phyloP scores from a whole-genome alignment of 768 basidiomycete species.

The Amanita inopinata region DNA sequence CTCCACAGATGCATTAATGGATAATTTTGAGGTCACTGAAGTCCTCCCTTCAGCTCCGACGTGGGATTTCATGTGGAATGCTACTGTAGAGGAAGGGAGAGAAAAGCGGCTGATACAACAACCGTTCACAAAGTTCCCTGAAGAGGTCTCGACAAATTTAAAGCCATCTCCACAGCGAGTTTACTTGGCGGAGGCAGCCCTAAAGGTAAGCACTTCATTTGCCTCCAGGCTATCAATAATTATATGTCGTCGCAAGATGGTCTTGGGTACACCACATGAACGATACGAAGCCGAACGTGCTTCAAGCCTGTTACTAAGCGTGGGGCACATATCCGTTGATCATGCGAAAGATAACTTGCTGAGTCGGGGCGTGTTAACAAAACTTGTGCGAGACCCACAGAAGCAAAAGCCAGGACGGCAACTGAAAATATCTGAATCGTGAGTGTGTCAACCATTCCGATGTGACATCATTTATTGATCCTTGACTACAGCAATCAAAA shows the following conservation, averaged over 20 bases:
- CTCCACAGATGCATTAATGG: slow-evolving; percentile 32
- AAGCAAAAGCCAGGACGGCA: slow-evolving; percentile 64
- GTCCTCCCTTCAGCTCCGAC: slow-evolving; percentile 29
- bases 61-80: slow-evolving; percentile 73
- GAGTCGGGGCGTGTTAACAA: slow-evolving; percentile 56
- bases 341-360: slow-evolving; percentile 52
- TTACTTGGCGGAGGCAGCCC: slow-evolving; percentile 51
- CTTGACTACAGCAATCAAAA: slow-evolving; percentile 47
- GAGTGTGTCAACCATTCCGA: slow-evolving; percentile 11
- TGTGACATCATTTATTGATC: slow-evolving; percentile 1
- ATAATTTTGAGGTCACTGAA: slow-evolving; percentile 43
- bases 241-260: slow-evolving; percentile 46
- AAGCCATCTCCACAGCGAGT: slow-evolving; percentile 28
- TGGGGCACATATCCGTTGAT: slow-evolving; percentile 47
- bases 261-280: slow-evolving; percentile 63
- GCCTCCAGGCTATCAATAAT: background rate
- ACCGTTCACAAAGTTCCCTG: slow-evolving; percentile 37
- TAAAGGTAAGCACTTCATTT: slow-evolving; percentile 45
- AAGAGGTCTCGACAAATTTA: slow-evolving; percentile 25
- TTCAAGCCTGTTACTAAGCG: slow-evolving; percentile 42
- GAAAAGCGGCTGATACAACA: slow-evolving; percentile 58
- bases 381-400: slow-evolving; percentile 49
- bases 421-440: slow-evolving; percentile 70
- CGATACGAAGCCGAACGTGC: slow-evolving; percentile 55
- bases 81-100: slow-evolving; percentile 61